These are phyloP conservation scores for Clavispora carvajalis DNA, from an alignment of 805 yeast species.

Conservation along the genomic window DNA sequence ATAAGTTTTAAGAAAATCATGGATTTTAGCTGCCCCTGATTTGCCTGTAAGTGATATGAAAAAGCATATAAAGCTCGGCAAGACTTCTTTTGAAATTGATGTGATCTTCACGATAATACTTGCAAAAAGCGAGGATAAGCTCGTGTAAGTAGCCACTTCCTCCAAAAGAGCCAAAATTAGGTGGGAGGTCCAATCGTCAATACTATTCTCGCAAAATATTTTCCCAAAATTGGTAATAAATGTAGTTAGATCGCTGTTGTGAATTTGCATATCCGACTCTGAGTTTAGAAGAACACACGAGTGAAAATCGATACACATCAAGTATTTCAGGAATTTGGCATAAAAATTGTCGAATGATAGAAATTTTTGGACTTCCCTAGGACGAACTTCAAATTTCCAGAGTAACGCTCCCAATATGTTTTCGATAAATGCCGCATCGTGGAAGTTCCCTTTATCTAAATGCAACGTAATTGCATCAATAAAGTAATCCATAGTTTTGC, in stretches of 20 bases:
- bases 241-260: conserved; percentile 8
- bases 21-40: not conserved
- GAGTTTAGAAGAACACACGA: conserved; percentile 27
- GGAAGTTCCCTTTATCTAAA: conserved; percentile 7
- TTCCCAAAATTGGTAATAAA: conserved; percentile 10
- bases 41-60: conserved; percentile 15
- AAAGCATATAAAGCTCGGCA: conserved; percentile 25
- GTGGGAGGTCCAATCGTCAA: conserved; percentile 25
- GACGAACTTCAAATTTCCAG: conserved; percentile 17
- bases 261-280: conserved; percentile 12
- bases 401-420: conserved; percentile 37
- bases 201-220: conserved; percentile 6
- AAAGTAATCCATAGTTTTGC: conserved; percentile 4
- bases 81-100: conserved; percentile 15
- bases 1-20: conserved; percentile 1
- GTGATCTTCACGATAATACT: conserved; percentile 23
- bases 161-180: conserved; percentile 28
- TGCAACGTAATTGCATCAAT: conserved; percentile 14
- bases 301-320: conserved; percentile 31
- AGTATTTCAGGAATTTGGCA: conserved; percentile 10
- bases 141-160: conserved; percentile 24
- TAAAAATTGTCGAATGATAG: conserved; percentile 18
- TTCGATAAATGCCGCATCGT: conserved; percentile 23
- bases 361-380: conserved; percentile 14
- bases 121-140: conserved; percentile 28